These are phyloP conservation scores for Sporisorium exsertum DNA, from an alignment of 1,284 basidiomycete genomes.

Conservation along the genomic window DNA sequence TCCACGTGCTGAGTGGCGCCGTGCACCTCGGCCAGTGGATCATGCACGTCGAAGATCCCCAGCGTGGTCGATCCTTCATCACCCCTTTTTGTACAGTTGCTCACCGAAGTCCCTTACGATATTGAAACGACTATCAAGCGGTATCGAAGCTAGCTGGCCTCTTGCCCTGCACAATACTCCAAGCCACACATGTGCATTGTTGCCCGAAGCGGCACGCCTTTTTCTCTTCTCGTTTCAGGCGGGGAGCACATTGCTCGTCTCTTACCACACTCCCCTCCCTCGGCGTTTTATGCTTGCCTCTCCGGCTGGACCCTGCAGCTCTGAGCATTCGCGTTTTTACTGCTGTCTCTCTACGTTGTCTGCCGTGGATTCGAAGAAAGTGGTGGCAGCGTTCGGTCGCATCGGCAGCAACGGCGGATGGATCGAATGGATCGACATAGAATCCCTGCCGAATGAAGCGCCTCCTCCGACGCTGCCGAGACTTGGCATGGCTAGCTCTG, in stretches of 20 bases:
- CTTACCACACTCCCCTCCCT: neutral
- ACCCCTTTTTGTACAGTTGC: neutral
- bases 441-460: neutral
- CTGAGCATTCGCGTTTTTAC: slow-evolving; percentile 4
- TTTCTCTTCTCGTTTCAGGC: neutral
- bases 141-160: too few relatives aligned
- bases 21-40: slow-evolving; percentile 4
- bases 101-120: neutral
- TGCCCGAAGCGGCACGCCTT: neutral
- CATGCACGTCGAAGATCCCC: slow-evolving; percentile 15
- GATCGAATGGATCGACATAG: neutral
- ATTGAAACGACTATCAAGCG: too few relatives aligned
- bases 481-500: slow-evolving; percentile 2
- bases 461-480: neutral
- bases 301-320: slow-evolving; percentile 18
- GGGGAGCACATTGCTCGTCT: neutral
- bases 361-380: too few relatives aligned
- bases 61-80: neutral
- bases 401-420: neutral
- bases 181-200: neutral
- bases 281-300: slow-evolving; percentile 6
- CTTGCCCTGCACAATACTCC: neutral
- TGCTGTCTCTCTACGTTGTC: too few relatives aligned
- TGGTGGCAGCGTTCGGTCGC: neutral
- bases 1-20: neutral